These are phyloP conservation scores for Rutstroemia sp. DNA, from an alignment of 2,329 filamentous ascomycete species.

Conservation along the genomic window DNA sequence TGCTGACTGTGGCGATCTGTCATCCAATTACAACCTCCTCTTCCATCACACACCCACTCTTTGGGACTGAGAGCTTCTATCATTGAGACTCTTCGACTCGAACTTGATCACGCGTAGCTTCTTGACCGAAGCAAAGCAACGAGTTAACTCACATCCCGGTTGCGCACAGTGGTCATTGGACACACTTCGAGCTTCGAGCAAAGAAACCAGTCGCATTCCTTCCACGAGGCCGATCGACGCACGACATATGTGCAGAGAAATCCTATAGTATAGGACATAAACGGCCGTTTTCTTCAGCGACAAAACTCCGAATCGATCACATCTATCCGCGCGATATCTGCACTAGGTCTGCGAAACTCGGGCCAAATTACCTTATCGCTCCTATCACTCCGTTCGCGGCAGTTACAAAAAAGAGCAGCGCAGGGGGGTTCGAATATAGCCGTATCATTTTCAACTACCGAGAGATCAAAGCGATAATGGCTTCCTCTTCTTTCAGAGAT, in stretches of 20 bases:
- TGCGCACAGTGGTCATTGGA: slow-evolving; percentile 28
- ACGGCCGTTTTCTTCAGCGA: slow-evolving; percentile 8
- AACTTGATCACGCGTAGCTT: slow-evolving; percentile 23
- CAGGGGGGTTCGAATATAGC: neutral
- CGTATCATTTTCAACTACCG: slow-evolving; percentile 21
- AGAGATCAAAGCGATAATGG: slow-evolving; percentile 47
- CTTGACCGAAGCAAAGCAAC: neutral
- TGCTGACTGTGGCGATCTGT: slow-evolving; percentile 7
- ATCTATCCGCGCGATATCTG: slow-evolving; percentile 13
- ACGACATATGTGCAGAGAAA: slow-evolving; percentile 27
- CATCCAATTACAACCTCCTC: slow-evolving; percentile 14
- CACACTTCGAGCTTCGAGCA: slow-evolving; percentile 18
- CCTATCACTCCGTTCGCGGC: slow-evolving; percentile 9
- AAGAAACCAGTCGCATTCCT: slow-evolving; percentile 23
- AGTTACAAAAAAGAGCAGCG: neutral
- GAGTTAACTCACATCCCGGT: slow-evolving; percentile 14
- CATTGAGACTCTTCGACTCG: slow-evolving; percentile 6
- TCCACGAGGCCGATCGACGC: slow-evolving; percentile 24
- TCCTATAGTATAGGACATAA: slow-evolving; percentile 11
- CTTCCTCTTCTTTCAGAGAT: slow-evolving; percentile 82
- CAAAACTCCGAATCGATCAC: slow-evolving; percentile 8
- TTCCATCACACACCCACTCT: slow-evolving; percentile 13
- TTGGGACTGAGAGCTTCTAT: slow-evolving; percentile 8
- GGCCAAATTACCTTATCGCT: neutral
- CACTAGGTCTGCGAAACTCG: slow-evolving; percentile 4